phyloP scores from a whole-genome alignment of 768 basidiomycete genomes.

The Termitomyces sp. region DNA sequence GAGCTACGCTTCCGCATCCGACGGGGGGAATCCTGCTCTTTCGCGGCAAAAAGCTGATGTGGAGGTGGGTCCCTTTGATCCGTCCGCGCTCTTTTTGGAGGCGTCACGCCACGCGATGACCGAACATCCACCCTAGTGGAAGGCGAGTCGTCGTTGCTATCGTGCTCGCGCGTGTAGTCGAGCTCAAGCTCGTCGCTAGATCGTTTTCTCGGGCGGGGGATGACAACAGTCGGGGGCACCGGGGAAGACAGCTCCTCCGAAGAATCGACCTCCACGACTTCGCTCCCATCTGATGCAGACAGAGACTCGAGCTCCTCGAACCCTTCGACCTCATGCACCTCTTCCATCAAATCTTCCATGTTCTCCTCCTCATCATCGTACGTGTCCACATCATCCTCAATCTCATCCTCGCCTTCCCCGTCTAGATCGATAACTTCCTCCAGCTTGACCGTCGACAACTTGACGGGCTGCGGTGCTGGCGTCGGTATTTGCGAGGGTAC shows the following conservation, averaged over 20 bases:
- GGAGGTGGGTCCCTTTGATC: conserved; percentile 8
- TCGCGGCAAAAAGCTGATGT: background rate
- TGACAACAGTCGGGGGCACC: background rate
- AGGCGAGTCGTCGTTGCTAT: conserved; percentile 1
- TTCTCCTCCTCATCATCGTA: conserved; percentile 23
- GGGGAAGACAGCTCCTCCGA: background rate
- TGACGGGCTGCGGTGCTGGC: background rate
- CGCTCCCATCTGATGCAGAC: conserved; percentile 9
- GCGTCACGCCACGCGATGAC: conserved; percentile 19
- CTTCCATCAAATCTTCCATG: conserved; percentile 13
- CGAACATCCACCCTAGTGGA: background rate
- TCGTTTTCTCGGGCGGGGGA: conserved; percentile 17
- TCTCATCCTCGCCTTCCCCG: conserved; percentile 22
- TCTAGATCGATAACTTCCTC: conserved; percentile 13
- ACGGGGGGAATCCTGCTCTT: conserved; percentile 6
- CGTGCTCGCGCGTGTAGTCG: conserved; percentile 14
- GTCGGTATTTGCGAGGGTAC: conserved; percentile 4
- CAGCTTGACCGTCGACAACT: conserved; percentile 5
- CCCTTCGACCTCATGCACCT: conserved; percentile 31
- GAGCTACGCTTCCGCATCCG: conserved; percentile 46
- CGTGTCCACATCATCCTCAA: conserved; percentile 18
- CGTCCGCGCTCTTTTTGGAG: conserved; percentile 26
- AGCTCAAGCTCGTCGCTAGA: conserved; percentile 30
- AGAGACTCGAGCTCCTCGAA: conserved; percentile 16
- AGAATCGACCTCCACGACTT: background rate